These are phyloP conservation scores for Chalciporus chontae DNA, from an alignment of 768 basidiomycete species.

Conservation along the genomic window DNA sequence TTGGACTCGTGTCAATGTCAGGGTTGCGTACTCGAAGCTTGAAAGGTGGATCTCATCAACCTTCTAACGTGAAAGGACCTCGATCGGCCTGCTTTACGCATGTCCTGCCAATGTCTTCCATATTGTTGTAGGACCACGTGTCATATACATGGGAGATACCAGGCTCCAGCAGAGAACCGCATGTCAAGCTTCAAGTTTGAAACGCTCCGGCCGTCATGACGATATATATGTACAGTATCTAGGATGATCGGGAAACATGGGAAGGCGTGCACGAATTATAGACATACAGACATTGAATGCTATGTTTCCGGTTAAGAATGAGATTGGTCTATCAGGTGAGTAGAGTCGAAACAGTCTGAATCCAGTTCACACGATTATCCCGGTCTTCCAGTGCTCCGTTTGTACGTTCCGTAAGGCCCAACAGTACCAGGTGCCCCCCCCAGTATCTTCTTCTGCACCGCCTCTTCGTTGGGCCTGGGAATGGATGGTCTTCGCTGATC, in stretches of 20 bases:
- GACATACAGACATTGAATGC: neutral
- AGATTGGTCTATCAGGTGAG: neutral
- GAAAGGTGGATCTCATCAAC: too few relatives aligned
- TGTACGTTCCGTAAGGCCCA: slow-evolving; percentile 45
- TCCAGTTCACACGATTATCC: slow-evolving; percentile 10
- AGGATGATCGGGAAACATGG: neutral
- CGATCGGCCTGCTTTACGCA: too few relatives aligned
- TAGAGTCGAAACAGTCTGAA: neutral
- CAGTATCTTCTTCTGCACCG: slow-evolving; percentile 23
- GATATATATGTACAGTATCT: too few relatives aligned
- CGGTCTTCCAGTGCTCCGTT: slow-evolving; percentile 26
- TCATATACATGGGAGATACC: too few relatives aligned
- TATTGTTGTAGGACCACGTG: too few relatives aligned
- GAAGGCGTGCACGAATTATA: neutral
- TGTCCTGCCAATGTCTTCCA: too few relatives aligned
- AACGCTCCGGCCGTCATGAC: too few relatives aligned
- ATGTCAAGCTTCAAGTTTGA: too few relatives aligned
- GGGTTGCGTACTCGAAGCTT: too few relatives aligned
- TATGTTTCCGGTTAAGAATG: neutral
- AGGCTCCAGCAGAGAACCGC: too few relatives aligned
- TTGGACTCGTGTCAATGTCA: too few relatives aligned
- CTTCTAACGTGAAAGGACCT: too few relatives aligned
- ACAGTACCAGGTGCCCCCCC: slow-evolving; percentile 36
- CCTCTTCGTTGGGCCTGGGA: slow-evolving; percentile 12
- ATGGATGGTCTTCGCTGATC: slow-evolving; percentile 17